Percentiles rank a stretch among this genome's conserved stretches.
Evolutionary conservation across 805 yeast genomes (phyloP).

Genomic region (Kazachstania kunashirensis): DNA sequence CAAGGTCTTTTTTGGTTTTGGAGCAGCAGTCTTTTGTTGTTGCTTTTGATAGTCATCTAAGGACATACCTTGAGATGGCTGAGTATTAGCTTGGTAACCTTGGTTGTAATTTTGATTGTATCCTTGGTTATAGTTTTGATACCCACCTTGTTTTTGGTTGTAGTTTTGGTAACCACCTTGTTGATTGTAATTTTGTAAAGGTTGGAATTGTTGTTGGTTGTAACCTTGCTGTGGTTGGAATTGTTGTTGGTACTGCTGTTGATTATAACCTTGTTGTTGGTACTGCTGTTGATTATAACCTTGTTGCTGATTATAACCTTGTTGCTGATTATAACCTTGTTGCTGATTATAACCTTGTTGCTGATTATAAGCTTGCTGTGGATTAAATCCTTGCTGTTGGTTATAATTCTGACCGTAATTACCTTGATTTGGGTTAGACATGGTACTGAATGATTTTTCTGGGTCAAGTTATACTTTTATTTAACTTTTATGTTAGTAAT

Average conservation of each 20-base stretch:
- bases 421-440: constrained; percentile 22
- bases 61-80: constrained; percentile 48
- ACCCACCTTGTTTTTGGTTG: neutral
- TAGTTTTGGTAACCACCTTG: constrained; percentile 9
- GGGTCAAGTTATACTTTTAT: too few relatives aligned
- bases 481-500: too few relatives aligned
- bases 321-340: constrained; percentile 19
- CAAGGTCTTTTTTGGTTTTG: constrained; percentile 57
- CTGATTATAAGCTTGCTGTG: constrained; percentile 10
- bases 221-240: constrained; percentile 23
- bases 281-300: constrained; percentile 16
- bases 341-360: constrained; percentile 19
- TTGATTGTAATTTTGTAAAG: constrained; percentile 8
- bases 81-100: constrained; percentile 12
- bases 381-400: constrained; percentile 7
- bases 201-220: constrained; percentile 15
- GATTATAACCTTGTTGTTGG: constrained; percentile 18
- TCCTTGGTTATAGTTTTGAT: constrained; percentile 9
- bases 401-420: constrained; percentile 6
- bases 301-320: constrained; percentile 20
- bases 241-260: constrained; percentile 22
- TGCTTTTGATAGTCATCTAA: constrained; percentile 76
- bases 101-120: constrained; percentile 1
- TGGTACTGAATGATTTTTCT: too few relatives aligned
- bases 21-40: constrained; percentile 33